These are phyloP conservation scores for Elaeis guineensis DNA, from an alignment of 176 grass and related monocot species.

Conservation along the genomic window DNA sequence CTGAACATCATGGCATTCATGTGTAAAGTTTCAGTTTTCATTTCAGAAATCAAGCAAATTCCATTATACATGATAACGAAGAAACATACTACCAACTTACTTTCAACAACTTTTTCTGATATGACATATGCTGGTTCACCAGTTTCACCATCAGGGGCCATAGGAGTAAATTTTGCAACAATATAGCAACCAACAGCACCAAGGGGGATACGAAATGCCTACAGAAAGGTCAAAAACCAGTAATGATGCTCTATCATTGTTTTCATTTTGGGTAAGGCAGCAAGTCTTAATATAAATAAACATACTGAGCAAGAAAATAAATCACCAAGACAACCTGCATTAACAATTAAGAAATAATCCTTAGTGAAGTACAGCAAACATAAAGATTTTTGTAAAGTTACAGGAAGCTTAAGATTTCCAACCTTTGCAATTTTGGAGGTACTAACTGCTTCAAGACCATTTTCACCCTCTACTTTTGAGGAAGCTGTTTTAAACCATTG, in stretches of 20 bases:
- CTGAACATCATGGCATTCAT: too few relatives aligned
- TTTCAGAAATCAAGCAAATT: too few relatives aligned
- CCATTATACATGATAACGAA: not conserved
- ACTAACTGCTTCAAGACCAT: constrained; percentile 69
- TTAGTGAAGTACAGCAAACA: too few relatives aligned
- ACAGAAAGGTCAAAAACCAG: constrained; percentile 8
- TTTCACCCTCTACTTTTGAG: constrained; percentile 47
- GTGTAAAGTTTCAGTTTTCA: too few relatives aligned
- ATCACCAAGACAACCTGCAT: not conserved
- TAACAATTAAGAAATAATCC: too few relatives aligned
- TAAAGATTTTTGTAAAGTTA: not conserved
- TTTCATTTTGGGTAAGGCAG: too few relatives aligned
- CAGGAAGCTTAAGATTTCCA: constrained; percentile 1
- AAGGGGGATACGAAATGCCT: constrained; percentile 87
- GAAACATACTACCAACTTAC: constrained; percentile 34
- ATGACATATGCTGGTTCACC: constrained; percentile 76
- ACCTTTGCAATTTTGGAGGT: constrained; percentile 91
- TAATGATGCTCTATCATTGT: too few relatives aligned
- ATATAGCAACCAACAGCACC: constrained; percentile 66
- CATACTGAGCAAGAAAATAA: not conserved
- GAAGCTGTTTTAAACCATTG: constrained; percentile 90
- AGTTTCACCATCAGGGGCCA: constrained; percentile 76
- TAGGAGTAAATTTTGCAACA: constrained; percentile 86
- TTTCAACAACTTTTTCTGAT: constrained; percentile 69
- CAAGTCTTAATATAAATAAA: not conserved